Evolutionary conservation across 768 basidiomycete species (phyloP), one percentile per base, ranked within the genome.

Genomic region (Leccinum fibrillosum): DNA sequence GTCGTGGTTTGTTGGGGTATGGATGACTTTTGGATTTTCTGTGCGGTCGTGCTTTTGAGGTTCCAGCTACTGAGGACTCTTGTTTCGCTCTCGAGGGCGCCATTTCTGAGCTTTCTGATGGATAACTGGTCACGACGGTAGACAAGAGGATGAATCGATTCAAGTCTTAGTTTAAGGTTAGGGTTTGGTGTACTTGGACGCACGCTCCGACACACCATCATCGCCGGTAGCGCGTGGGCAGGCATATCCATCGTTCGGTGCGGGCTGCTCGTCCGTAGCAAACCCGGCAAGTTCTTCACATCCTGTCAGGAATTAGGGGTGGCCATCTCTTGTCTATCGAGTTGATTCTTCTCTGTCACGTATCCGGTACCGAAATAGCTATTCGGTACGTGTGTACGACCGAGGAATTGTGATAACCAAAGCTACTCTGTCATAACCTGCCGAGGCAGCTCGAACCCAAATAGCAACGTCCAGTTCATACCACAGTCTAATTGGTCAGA

Each of bases 31-130:
- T 50, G 11, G 49, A 54, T 21, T 52, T 54, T 56, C 63, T 71
- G 28, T 52, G 58, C 17, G 42, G 45, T 49, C 55, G 60, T 57
- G 37, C 55, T 42, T 49, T 62, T 17, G 64, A 71, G 44, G 64
- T 50, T 7, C 62, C 54, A 25, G 58, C 49, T 1, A 45, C 37
- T 15, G 57, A 26, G 11, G 56, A 44, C 7, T 42, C 51, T 35
- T 56, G 55, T 51, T 49, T 61, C n/a, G 58, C 39, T 59, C 64
- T 62, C 9, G 60, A 56, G 25, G 62, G 62, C 50, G 63, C 62
- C 69, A 69, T 69, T 4, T 1, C 1, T 17, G 28, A 28, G 26
- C 17, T 49, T 13, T 15, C 7, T 48, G 47, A 25, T 49, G 26
- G 23, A n/a, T 34, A 5, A 34, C 32, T 34, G 7, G 23, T 37